Evolutionary conservation across 2,329 filamentous ascomycete genomes (phyloP).

Genomic region (Aspergillus uvarum): DNA sequence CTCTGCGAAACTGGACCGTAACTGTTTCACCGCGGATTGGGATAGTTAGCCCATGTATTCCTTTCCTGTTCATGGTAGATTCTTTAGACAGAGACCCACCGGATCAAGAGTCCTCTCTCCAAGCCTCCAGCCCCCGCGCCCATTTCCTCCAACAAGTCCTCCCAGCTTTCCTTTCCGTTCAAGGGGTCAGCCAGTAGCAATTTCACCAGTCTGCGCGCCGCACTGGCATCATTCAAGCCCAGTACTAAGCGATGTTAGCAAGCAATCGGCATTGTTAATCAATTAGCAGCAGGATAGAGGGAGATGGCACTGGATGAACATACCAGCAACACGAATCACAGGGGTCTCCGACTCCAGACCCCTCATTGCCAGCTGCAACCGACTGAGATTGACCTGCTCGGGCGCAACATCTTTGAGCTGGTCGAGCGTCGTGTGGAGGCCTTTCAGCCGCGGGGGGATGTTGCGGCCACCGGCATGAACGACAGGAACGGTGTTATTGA

Average conservation of each 20-base stretch:
- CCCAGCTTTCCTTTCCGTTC: slow-evolving; percentile 63
- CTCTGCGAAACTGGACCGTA: slow-evolving; percentile 55
- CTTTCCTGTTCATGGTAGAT: slow-evolving; percentile 60
- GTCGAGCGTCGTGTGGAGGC: slow-evolving; percentile 55
- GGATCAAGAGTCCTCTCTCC: slow-evolving; percentile 62
- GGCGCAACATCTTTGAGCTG: slow-evolving; percentile 54
- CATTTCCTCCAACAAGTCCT: slow-evolving; percentile 55
- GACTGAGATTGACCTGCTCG: slow-evolving; percentile 58
- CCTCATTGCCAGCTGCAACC: slow-evolving; percentile 59
- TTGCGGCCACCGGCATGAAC: slow-evolving; percentile 51
- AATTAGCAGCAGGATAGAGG: not conserved
- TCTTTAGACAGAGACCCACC: slow-evolving; percentile 41
- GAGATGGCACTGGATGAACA: slow-evolving; percentile 15
- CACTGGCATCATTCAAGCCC: slow-evolving; percentile 49
- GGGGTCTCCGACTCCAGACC: slow-evolving; percentile 57
- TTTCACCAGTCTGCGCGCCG: slow-evolving; percentile 62
- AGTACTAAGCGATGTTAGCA: slow-evolving; percentile 41
- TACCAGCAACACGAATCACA: slow-evolving; percentile 57
- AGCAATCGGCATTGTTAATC: not conserved
- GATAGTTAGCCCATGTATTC: not conserved
- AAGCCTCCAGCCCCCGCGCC: slow-evolving; percentile 44
- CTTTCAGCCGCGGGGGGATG: slow-evolving; percentile 53
- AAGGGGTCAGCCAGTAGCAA: slow-evolving; percentile 71
- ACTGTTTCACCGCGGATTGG: slow-evolving; percentile 32
- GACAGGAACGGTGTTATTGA: slow-evolving; percentile 42